Percentiles rank a stretch among this genome's conserved stretches.
Evolutionary conservation across 1,284 basidiomycete genomes (phyloP).

Genomic region (Retiboletus flavoniger): DNA sequence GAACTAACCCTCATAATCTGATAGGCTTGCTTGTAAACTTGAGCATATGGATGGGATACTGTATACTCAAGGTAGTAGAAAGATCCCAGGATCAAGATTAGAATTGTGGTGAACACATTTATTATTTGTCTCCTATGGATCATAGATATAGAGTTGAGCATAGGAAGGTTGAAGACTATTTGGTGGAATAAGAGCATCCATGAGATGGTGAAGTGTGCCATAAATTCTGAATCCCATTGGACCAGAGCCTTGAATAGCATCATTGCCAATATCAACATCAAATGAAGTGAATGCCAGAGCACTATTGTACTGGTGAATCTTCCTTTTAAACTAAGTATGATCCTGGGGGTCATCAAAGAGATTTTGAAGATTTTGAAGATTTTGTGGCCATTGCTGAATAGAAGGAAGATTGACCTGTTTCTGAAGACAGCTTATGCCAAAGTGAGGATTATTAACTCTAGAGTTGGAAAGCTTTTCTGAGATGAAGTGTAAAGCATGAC

Average conservation of each 20-base stretch:
- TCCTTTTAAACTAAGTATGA: no score
- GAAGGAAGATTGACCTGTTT: no score
- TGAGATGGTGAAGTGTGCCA: no score
- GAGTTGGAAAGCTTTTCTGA: slow-evolving; percentile 16
- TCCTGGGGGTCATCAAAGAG: no score
- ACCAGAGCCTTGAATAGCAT: slow-evolving; percentile 31
- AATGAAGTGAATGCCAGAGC: slow-evolving; percentile 43
- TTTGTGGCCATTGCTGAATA: no score
- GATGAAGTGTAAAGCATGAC: slow-evolving; percentile 25
- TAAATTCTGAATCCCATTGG: slow-evolving; percentile 32
- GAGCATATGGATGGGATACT: slow-evolving; percentile 33
- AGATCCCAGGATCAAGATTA: slow-evolving; percentile 9
- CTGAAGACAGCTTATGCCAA: no score
- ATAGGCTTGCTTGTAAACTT: slow-evolving; percentile 28
- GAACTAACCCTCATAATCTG: slow-evolving; percentile 25
- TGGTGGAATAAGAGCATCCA: no score
- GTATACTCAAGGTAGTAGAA: slow-evolving; percentile 29
- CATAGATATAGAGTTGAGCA: no score
- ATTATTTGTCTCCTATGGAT: no score
- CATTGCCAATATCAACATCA: slow-evolving; percentile 30
- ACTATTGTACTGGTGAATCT: slow-evolving; percentile 35
- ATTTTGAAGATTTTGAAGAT: no score
- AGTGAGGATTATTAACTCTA: not conserved
- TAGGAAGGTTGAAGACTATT: no score
- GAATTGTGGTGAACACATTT: no score